phyloP scores from a whole-genome alignment of 176 grass and related monocot species.

The Rhynchospora breviuscula region DNA sequence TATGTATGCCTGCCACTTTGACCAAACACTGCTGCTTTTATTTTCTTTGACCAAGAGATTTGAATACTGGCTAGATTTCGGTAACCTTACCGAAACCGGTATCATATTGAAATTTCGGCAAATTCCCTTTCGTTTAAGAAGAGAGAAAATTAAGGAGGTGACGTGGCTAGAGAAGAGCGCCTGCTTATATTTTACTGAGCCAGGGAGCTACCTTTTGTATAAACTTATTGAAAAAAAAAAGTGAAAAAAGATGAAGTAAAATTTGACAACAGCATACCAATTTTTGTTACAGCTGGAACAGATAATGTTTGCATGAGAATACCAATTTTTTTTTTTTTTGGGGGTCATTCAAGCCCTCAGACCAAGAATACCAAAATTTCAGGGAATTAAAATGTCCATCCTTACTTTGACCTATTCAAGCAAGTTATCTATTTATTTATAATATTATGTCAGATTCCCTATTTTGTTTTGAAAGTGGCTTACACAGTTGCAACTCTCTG shows the following conservation, averaged over 20 bases:
- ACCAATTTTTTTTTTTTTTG: too few species aligned
- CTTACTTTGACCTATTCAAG: not conserved
- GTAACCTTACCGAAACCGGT: not conserved
- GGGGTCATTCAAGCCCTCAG: too few species aligned
- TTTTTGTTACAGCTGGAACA: not conserved
- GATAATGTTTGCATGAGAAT: not conserved
- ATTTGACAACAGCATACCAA: not conserved
- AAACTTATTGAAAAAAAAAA: not conserved
- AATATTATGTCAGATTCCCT: not conserved
- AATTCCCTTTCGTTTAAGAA: not conserved
- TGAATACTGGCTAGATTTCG: not conserved
- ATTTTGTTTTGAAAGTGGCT: not conserved
- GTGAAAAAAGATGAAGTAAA: not conserved
- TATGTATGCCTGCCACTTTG: constrained; percentile 18
- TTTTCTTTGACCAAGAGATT: not conserved
- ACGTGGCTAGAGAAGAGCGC: not conserved
- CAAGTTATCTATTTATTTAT: not conserved
- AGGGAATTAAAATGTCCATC: not conserved
- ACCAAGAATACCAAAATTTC: not conserved
- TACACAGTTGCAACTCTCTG: not conserved
- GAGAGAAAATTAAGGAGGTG: not conserved
- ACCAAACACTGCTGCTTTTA: constrained; percentile 15
- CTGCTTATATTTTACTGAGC: not conserved
- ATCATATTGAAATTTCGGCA: not conserved
- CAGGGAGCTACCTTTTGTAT: not conserved